Conservation (phyloP, 2,329 filamentous ascomycete genomes). For the Talaromyces verruculosus region DNA sequence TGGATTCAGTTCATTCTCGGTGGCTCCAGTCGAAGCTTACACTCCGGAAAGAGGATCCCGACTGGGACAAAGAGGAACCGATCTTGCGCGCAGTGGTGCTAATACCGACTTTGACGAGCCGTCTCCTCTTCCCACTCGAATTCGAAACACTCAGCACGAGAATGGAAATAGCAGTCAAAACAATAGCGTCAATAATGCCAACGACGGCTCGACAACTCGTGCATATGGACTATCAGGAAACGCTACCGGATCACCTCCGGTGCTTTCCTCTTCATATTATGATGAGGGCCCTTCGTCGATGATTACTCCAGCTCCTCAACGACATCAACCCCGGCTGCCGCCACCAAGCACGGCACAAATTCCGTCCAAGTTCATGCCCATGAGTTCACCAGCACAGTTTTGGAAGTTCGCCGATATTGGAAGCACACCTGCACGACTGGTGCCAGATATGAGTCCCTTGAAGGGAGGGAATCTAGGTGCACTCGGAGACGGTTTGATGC, state of each 20-base stretch:
- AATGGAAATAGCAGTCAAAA: constrained; percentile 24
- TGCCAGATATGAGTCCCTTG: constrained; percentile 49
- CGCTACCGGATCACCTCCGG: constrained; percentile 45
- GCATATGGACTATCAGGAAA: constrained; percentile 44
- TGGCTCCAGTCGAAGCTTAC: constrained; percentile 47
- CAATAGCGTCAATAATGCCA: constrained; percentile 26
- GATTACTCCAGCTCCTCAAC: constrained; percentile 51
- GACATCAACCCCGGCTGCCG: constrained; percentile 49
- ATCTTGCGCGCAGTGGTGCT: constrained; percentile 35
- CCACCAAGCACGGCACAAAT: constrained; percentile 52
- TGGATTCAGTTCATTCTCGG: constrained; percentile 44
- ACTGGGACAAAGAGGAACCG: constrained; percentile 31
- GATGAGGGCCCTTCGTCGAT: constrained; percentile 49
- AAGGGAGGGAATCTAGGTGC: constrained; percentile 39
- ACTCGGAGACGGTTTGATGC: constrained; percentile 40
- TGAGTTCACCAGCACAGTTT: constrained; percentile 53
- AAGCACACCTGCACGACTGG: constrained; percentile 45
- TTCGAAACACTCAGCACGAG: constrained; percentile 24
- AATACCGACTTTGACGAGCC: constrained; percentile 43
- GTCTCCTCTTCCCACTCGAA: constrained; percentile 42
- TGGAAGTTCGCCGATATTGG: constrained; percentile 52
- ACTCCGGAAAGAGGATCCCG: constrained; percentile 50
- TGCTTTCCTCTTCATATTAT: constrained; percentile 51
- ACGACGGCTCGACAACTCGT: constrained; percentile 27
- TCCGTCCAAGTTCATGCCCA: constrained; percentile 53